A percentile compares a stretch with the other conserved stretches of the same genome.
phyloP scores from a whole-genome alignment of 2,329 filamentous ascomycete genomes.

The Hypoxylon rubiginosum region DNA sequence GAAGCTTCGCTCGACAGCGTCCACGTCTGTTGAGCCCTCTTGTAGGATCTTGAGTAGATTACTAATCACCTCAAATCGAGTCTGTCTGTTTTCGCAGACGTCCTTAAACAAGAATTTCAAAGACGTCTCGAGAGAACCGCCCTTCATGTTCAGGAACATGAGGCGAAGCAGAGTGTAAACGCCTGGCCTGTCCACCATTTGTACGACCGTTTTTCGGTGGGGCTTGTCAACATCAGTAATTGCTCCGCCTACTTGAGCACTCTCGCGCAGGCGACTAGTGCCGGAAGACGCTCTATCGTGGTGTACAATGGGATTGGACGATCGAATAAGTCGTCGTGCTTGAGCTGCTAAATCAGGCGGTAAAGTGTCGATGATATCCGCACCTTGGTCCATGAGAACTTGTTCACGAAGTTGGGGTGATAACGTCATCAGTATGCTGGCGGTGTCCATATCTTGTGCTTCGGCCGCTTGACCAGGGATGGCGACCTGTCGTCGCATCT shows the following conservation, averaged over 20 bases:
- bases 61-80: slow-evolving; percentile 92
- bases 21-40: slow-evolving; percentile 93
- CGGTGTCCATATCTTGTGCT: slow-evolving; percentile 84
- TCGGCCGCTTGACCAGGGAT: slow-evolving; percentile 65
- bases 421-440: slow-evolving; percentile 91
- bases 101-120: slow-evolving; percentile 90
- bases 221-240: slow-evolving; percentile 65
- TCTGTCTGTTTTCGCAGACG: slow-evolving; percentile 96
- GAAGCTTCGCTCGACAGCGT: slow-evolving; percentile 95
- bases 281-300: slow-evolving; percentile 60
- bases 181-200: slow-evolving; percentile 97
- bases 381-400: slow-evolving; percentile 91
- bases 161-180: slow-evolving; percentile 96
- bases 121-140: slow-evolving; percentile 85
- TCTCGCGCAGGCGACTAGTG: slow-evolving; percentile 44
- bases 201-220: slow-evolving; percentile 85
- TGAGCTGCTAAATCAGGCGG: slow-evolving; percentile 89
- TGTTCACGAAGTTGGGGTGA: slow-evolving; percentile 86
- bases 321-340: slow-evolving; percentile 76
- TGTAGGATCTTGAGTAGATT: slow-evolving; percentile 93
- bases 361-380: slow-evolving; percentile 85
- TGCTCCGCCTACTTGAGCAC: slow-evolving; percentile 45
- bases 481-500: slow-evolving; percentile 76
- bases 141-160: slow-evolving; percentile 92
- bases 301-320: slow-evolving; percentile 49